Base-by-base conservation (phyloP, 164 flowering plant species). In the Macadamia integrifolia region DNA sequence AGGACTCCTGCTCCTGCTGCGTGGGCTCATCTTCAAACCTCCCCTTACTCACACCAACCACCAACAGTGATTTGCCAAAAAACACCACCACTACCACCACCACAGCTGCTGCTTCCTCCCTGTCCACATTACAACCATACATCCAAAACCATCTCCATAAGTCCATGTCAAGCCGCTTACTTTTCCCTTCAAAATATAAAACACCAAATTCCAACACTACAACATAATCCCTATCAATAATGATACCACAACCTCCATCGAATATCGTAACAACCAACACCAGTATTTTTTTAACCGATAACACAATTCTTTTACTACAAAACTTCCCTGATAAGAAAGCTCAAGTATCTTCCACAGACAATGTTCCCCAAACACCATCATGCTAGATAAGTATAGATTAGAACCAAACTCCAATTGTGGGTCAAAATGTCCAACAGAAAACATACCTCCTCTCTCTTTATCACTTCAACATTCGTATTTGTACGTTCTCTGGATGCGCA, bases 41-140 rank as follows among this genome's bases (percentile, higher is more conserved):
- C 71, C 68, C 40, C 68, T 70, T 55, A 67, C 35, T 64, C 69
- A 67, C 69, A 66, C 69, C 72, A 71, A 61, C 74, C 74, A 75
- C 63, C 65, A 75, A 60, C 62, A 76, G 77, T 46, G 60, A 67
- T 63, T 69, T 23, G 76, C 77, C 71, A 76, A 78, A 58, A 57
- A 42, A 72, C 56, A 71, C 68, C 72, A 79, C 82, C 59, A 72
- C 56, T 42, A 71, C 70, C 72, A 79, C 81, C 73, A 62, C 74
- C 73, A 80, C 77, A 67, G 74, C 74, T 31, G 82, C 78, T 53
- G 81, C 72, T 66, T 72, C 72, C 81, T 74, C 69, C 88, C 86
- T 85, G 86, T 77, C 83, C 82, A 85, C 69, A 76, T 66, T 53
- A 74, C 80, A 84, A 78, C 84, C 84, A 84, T 69, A 66, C 76